phyloP scores from a whole-genome alignment of 2,329 filamentous ascomycete species.

The Neonectria sp. region DNA sequence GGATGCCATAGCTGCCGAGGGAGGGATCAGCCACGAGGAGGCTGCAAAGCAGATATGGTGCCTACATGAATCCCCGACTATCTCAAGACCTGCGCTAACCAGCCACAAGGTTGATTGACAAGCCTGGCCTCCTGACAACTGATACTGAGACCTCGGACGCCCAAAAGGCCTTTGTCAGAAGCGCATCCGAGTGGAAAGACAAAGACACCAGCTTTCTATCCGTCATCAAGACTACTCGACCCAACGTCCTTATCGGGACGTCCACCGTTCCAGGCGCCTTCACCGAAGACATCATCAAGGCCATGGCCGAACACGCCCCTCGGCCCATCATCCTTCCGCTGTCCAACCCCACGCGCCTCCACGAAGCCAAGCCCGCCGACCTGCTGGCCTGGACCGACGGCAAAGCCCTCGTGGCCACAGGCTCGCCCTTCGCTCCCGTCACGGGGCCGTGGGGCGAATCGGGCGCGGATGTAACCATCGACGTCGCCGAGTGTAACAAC shows the following conservation, averaged over 20 bases:
- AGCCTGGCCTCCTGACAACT: constrained; percentile 80
- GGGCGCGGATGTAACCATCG: constrained; percentile 61
- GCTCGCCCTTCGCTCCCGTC: constrained; percentile 85
- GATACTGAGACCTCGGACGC: constrained; percentile 75
- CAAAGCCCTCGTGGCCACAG: constrained; percentile 84
- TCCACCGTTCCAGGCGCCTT: constrained; percentile 85
- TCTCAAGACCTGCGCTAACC: not conserved
- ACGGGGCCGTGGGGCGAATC: constrained; percentile 68
- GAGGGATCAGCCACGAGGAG: constrained; percentile 78
- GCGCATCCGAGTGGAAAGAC: constrained; percentile 74
- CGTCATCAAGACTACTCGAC: constrained; percentile 79
- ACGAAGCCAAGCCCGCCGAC: constrained; percentile 85
- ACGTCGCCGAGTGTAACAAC: constrained; percentile 88
- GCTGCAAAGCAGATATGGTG: constrained; percentile 85
- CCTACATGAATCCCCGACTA: constrained; percentile 9
- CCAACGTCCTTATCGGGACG: constrained; percentile 87
- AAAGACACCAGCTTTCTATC: constrained; percentile 73
- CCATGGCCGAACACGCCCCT: constrained; percentile 81
- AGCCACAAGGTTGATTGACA: constrained; percentile 80
- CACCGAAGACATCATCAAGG: constrained; percentile 79
- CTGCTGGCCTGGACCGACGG: constrained; percentile 85
- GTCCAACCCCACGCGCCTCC: constrained; percentile 87
- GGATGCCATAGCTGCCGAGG: constrained; percentile 82
- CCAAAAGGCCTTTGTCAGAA: constrained; percentile 77
- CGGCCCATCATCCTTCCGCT: constrained; percentile 86